Conservation (phyloP, 2,329 filamentous ascomycete genomes). For the Talaromyces albobiverticillius region DNA sequence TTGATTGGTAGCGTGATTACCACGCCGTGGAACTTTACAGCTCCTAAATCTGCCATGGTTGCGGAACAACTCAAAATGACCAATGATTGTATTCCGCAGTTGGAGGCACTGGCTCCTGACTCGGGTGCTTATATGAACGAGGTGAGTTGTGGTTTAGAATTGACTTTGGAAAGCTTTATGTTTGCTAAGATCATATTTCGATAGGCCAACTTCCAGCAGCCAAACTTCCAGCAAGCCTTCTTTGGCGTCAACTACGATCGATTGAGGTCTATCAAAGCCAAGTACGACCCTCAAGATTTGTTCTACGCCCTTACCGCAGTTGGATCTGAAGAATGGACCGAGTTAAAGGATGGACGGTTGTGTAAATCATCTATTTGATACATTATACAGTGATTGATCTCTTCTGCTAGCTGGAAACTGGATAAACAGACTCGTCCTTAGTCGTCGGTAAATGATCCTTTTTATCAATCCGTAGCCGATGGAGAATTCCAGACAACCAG, state of each 20-base stretch:
- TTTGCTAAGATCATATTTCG: neutral
- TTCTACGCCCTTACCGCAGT: conserved; percentile 42
- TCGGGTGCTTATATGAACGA: conserved; percentile 43
- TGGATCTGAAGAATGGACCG: conserved; percentile 36
- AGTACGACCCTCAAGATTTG: conserved; percentile 23
- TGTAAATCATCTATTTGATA: no score
- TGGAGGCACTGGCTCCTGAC: conserved; percentile 39
- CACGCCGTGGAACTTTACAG: conserved; percentile 37
- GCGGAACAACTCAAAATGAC: conserved; percentile 38
- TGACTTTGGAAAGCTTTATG: neutral
- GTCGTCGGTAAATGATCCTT: no score
- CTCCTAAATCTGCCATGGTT: conserved; percentile 35
- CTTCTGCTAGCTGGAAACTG: no score
- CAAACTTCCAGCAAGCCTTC: conserved; percentile 14
- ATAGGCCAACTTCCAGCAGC: conserved; percentile 22
- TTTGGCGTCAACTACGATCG: conserved; percentile 14
- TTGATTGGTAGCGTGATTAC: conserved; percentile 35
- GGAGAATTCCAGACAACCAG: no score
- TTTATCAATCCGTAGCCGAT: no score
- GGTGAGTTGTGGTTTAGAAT: neutral
- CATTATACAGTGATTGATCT: no score
- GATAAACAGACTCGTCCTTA: no score
- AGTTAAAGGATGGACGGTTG: conserved; percentile 5
- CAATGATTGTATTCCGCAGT: conserved; percentile 34
- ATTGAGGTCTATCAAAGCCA: conserved; percentile 13